Evolutionary conservation across 2,329 filamentous ascomycete species (phyloP), one percentile per base, ranked within the genome.

Genomic region (Tolypocladium ovalisporum): DNA sequence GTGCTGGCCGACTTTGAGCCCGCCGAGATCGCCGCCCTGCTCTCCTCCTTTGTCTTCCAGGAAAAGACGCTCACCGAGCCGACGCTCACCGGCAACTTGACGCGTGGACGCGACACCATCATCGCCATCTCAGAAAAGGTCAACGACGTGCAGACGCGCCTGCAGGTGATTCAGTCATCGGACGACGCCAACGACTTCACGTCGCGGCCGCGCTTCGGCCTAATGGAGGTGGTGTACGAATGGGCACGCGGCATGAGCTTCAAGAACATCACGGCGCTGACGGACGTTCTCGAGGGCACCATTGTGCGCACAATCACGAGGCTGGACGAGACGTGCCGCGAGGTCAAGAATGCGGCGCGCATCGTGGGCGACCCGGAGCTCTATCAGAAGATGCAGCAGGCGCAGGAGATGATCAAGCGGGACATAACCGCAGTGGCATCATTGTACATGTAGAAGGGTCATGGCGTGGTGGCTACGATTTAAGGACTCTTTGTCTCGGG

Each of bases 211-310:
- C 83, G 93, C 12, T 99, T 99, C 69, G 94, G 93, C 1, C 81
- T 99, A 57, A 91, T 96, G 70, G 94, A 99, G 72, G 94, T 99
- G 0, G 95, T 99, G 37, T 97, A 97, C 70, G 94, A 99, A 72
- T 99, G 94, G 94, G 94, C 94, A 12, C 80, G 90, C 54, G 94
- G 94, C 32, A 97, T 97, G 90, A 93, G 89, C 55, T 99, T 99
- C 79, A 96, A 95, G 74, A 93, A 94, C 62, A 99, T 99, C 64
- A 97, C 93, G 0, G 89, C 93, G 63, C 75, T 99, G 68, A 99
- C 94, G 9, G 93, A 97, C 70, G 92, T 99, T 58, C 84, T 97
- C 66, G 94, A 99, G 73, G 94, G 94, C 1, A 97, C 94, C 0
- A 97, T 99, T 74, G 94, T 99, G 53, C 80, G 94, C 55, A 93